Evolutionary conservation across 441 rosid species (phyloP), one percentile per base, ranked within the genome.

Genomic region (Oxalis stricta): DNA sequence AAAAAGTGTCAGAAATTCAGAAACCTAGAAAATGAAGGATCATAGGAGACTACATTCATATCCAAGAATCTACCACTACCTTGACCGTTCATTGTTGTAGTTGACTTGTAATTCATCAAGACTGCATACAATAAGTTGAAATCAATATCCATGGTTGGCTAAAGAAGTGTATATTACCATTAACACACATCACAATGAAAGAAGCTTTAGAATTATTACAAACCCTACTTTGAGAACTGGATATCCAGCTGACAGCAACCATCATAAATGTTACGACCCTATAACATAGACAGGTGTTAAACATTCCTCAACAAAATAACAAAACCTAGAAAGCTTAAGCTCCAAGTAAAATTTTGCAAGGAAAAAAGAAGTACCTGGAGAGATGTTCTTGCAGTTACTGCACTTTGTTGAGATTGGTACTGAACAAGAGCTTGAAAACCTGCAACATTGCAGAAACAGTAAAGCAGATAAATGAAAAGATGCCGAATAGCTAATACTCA

Each of bases 191-290:
- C 22, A 38, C 4, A 37, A 38, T 17, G n/a, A n/a, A n/a, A 55
- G 15, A 46, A 23, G 18, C 22, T 34, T 18, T 5, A 50, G 33
- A 56, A 33, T 7, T 42, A 26, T 44, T 18, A 14, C 23, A 22
- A 44, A 26, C 56, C 82, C 12, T 77, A 91, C 99, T 86, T 91
- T 32, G 99, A 91, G 65, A 65, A 91, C 58, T 91, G 99, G 68
- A 91, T 86, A 65, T 91, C 99, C 71, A 91, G 73, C 72, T 91
- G 96, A 57, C 96, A 91, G 71, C 99, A 86, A 19, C 99, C 94
- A 47, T 91, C 99, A 56, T 91, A 91, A 44, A 91, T 91, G 64
- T 91, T 91, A 28, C 96, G 95, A 23, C 95, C 99, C 99, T 86
- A 53, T 26, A 48, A 52, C 54, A 50, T 22, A 47, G 34, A 18